These are phyloP conservation scores for Biscutella auriculata DNA, from an alignment of 441 rosid genomes.

Conservation along the genomic window DNA sequence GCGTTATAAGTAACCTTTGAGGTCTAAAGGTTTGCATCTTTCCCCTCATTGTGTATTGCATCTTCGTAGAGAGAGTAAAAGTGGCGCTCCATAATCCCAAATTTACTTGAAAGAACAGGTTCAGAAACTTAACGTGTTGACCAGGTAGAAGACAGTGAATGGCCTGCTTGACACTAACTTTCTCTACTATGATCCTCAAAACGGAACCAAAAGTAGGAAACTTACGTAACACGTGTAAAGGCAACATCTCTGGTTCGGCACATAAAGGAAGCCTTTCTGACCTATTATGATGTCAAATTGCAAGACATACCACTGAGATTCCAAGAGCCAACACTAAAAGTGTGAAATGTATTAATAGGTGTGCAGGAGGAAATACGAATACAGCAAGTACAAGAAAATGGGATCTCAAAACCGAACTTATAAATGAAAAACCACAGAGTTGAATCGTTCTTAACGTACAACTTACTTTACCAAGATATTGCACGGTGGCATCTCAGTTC, in stretches of 20 bases:
- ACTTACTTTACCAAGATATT: constrained; percentile 11
- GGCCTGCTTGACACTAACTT: constrained; percentile 10
- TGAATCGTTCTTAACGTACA: no score
- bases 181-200: constrained; percentile 17
- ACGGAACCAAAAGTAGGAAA: constrained; percentile 25
- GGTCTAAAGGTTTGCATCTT: constrained; percentile 6
- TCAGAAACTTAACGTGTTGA: constrained; percentile 17
- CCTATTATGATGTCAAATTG: constrained; percentile 12
- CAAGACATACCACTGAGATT: background rate
- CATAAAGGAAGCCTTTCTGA: constrained; percentile 19
- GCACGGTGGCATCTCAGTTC: constrained; percentile 21
- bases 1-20: constrained; percentile 11
- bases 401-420: no score
- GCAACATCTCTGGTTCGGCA: constrained; percentile 19
- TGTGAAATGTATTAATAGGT: no score
- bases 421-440: no score
- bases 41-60: constrained; percentile 11
- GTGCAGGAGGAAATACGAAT: no score
- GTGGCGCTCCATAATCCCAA: constrained; percentile 15
- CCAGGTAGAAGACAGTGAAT: constrained; percentile 19
- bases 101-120: constrained; percentile 15
- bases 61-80: constrained; percentile 22
- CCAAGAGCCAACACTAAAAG: background rate
- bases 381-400: no score
- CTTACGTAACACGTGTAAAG: background rate